Evolutionary conservation across 2,329 filamentous ascomycete genomes (phyloP), one percentile per base, ranked within the genome.

Genomic region (Alternaria brassicicola): DNA sequence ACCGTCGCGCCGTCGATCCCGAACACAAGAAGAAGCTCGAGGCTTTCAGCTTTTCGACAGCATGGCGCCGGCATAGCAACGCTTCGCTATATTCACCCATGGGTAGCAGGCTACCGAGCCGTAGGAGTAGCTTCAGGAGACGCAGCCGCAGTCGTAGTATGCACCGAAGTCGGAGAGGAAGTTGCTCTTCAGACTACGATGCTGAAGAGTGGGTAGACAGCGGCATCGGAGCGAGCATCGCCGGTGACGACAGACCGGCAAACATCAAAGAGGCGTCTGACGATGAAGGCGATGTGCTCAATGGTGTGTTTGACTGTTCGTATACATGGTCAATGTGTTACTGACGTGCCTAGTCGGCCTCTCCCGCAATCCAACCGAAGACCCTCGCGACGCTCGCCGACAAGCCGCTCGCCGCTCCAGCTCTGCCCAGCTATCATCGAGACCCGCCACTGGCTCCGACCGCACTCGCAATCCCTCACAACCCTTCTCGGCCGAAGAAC

Each of bases 1-100:
- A 84, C 68, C 78, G 81, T 39, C 75, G 78, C 25, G 78, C 80
- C 9, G 81, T 82, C 39, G 78, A 78, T 57, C 81, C 82, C 39
- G 79, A 81, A 64, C 81, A 84, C 78, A 82, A 81, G 68, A 80
- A 80, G 64, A 76, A 78, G 45, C 76, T 84, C 35, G 81, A 83
- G 63, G 67, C 79, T 13, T 84, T 82, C 71, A 77, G 63, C 56
- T 83, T 81, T 66, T 72, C 73, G 21, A 78, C 78, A 17, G 79
- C 81, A 21, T 83, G 81, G 81, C 76, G 80, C 25, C 71, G 79
- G 52, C 78, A 75, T 64, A 81, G 78, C 63, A 76, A 78, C 50
- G 73, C 78, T 48, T 81, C 78, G 59, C 68, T 78, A 54, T 82
- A 83, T 70, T 79, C 75, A 48, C 81, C 81, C 33, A 82, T 83